These are phyloP conservation scores for Phoenix dactylifera DNA, from an alignment of 176 grass and related monocot genomes.

Conservation along the genomic window DNA sequence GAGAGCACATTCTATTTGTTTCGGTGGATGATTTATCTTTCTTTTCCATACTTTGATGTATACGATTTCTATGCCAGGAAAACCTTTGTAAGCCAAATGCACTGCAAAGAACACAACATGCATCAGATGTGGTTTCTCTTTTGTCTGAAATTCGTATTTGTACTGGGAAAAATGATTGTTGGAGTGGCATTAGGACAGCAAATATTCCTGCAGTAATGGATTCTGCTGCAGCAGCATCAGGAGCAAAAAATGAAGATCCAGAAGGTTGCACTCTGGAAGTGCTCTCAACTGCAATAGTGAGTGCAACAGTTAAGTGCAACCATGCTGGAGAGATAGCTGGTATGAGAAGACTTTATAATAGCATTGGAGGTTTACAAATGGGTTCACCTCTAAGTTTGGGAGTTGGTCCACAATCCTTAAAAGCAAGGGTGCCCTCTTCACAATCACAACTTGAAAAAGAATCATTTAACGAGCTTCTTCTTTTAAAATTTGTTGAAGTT, in stretches of 20 bases:
- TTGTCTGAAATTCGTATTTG: constrained; percentile 98
- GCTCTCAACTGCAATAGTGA: constrained; percentile 94
- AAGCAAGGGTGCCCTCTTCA: constrained; percentile 8
- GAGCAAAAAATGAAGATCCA: constrained; percentile 82
- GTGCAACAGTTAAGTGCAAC: constrained; percentile 92
- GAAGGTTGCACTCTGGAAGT: constrained; percentile 89
- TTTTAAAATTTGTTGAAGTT: constrained; percentile 72
- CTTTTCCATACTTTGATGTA: constrained; percentile 2
- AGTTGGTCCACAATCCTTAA: constrained; percentile 27
- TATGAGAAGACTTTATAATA: constrained; percentile 95
- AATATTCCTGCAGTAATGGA: constrained; percentile 94
- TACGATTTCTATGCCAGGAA: constrained; percentile 36
- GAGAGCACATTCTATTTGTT: neutral
- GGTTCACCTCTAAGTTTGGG: constrained; percentile 32
- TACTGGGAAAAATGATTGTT: constrained; percentile 90
- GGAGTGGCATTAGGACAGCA: constrained; percentile 89
- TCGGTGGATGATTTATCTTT: constrained; percentile 10
- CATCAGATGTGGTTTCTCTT: constrained; percentile 97
- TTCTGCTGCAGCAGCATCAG: constrained; percentile 94
- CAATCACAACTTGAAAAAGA: constrained; percentile 38
- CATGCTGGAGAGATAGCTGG: constrained; percentile 97
- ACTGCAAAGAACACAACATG: constrained; percentile 89
- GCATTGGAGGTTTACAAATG: constrained; percentile 86
- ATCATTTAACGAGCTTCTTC: constrained; percentile 92
- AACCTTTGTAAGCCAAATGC: constrained; percentile 98